Evolutionary conservation across 768 basidiomycete species (phyloP).

Genomic region (Suillus spraguei): DNA sequence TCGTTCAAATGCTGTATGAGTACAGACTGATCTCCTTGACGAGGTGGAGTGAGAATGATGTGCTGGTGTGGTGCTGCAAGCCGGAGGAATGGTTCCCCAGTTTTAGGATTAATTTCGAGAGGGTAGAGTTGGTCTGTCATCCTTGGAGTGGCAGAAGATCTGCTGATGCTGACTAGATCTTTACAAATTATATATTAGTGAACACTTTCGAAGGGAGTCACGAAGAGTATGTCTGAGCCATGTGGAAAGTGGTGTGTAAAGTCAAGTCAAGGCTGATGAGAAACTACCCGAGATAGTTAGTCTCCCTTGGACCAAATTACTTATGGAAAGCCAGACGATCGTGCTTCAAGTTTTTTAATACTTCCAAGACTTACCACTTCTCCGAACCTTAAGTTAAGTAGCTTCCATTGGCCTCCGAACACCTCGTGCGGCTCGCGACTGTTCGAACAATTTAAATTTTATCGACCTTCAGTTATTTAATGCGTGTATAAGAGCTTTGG

Average conservation of each 20-base stretch:
- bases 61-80: slow-evolving; percentile 50
- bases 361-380: no score
- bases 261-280: not conserved
- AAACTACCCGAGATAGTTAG: not conserved
- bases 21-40: slow-evolving; percentile 43
- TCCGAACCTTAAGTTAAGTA: no score
- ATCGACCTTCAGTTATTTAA: no score
- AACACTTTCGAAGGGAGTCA: not conserved
- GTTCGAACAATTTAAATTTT: no score
- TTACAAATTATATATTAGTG: not conserved
- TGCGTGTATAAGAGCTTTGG: no score
- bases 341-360: no score
- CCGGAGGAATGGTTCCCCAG: slow-evolving; percentile 58
- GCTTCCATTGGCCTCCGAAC: no score
- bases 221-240: not conserved
- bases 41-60: slow-evolving; percentile 63
- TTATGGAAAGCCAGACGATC: no score
- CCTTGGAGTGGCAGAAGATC: not conserved
- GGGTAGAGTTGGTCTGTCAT: slow-evolving; percentile 34
- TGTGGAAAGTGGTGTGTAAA: not conserved
- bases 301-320: not conserved
- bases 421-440: no score
- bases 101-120: slow-evolving; percentile 42
- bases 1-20: slow-evolving; percentile 52
- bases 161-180: not conserved